These are phyloP conservation scores for Castanea crenata DNA, from an alignment of 306 rosid species.

Conservation along the genomic window DNA sequence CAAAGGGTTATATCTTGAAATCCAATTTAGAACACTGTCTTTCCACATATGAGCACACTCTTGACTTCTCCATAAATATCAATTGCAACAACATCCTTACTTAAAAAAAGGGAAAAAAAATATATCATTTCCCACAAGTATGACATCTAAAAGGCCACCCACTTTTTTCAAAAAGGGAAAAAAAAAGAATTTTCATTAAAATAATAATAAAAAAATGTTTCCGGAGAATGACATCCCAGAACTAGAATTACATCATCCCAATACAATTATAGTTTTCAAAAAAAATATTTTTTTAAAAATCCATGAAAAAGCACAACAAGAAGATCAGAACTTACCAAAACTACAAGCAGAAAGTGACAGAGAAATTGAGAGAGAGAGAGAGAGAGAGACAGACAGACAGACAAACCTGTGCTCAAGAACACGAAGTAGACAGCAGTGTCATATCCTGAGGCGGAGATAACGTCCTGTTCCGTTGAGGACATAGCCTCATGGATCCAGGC, in stretches of 20 bases:
- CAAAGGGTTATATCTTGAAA: too few species aligned
- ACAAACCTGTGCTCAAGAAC: slow-evolving; percentile 73
- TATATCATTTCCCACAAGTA: not conserved
- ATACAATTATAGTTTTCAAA: not conserved
- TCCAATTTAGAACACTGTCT: too few species aligned
- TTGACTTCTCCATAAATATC: too few species aligned
- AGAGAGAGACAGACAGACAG: not conserved
- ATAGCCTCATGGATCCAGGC: slow-evolving; percentile 75
- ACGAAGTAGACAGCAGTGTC: slow-evolving; percentile 94
- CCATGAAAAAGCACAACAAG: not conserved
- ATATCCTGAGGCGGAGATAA: slow-evolving; percentile 72
- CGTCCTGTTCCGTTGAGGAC: slow-evolving; percentile 63
- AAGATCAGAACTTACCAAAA: not conserved
- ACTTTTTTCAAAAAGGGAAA: not conserved
- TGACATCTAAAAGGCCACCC: not conserved
- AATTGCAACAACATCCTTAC: too few species aligned
- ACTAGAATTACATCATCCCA: not conserved
- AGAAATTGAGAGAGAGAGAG: not conserved
- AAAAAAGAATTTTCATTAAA: not conserved
- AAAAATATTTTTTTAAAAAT: not conserved
- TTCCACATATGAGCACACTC: too few species aligned
- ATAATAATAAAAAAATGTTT: not conserved
- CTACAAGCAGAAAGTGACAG: not conserved
- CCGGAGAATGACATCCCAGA: not conserved
- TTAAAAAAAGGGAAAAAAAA: not conserved